These are phyloP conservation scores for Trichoderma simmonsii DNA, from an alignment of 2,329 filamentous ascomycete genomes.

Conservation along the genomic window DNA sequence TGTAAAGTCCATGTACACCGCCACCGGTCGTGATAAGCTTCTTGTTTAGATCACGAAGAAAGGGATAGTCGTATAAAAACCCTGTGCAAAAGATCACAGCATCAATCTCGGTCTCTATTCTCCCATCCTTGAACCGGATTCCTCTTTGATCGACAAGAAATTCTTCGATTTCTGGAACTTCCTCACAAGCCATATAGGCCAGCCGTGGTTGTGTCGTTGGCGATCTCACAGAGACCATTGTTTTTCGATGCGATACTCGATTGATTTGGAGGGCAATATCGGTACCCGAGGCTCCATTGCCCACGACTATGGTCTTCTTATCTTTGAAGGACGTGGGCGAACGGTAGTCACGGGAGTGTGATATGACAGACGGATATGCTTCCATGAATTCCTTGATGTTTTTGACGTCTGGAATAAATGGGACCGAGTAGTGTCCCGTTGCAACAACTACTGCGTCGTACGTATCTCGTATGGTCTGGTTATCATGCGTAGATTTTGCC, in stretches of 20 bases:
- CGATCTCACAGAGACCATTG: slow-evolving; percentile 62
- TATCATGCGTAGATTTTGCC: slow-evolving; percentile 48
- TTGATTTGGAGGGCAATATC: slow-evolving; percentile 80
- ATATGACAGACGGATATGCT: slow-evolving; percentile 57
- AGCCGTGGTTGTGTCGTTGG: slow-evolving; percentile 45
- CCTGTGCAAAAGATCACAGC: slow-evolving; percentile 83
- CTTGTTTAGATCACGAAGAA: slow-evolving; percentile 48
- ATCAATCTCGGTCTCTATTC: slow-evolving; percentile 65
- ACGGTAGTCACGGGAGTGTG: slow-evolving; percentile 79
- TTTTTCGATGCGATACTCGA: slow-evolving; percentile 50
- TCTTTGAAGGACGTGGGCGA: slow-evolving; percentile 56
- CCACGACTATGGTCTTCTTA: slow-evolving; percentile 79
- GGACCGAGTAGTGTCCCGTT: slow-evolving; percentile 70
- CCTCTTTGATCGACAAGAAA: slow-evolving; percentile 53
- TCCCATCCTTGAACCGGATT: slow-evolving; percentile 64
- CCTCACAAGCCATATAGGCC: slow-evolving; percentile 44
- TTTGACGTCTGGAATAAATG: slow-evolving; percentile 61
- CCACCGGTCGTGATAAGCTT: slow-evolving; percentile 65
- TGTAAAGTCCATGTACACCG: slow-evolving; percentile 68
- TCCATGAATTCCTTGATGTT: slow-evolving; percentile 59
- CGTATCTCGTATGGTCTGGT: slow-evolving; percentile 37
- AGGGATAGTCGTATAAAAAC: slow-evolving; percentile 82
- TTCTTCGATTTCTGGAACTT: slow-evolving; percentile 57
- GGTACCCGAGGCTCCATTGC: slow-evolving; percentile 80
- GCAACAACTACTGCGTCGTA: slow-evolving; percentile 77